Base-by-base conservation (phyloP, 257 asterid species). In the Penstemon barbatus region DNA sequence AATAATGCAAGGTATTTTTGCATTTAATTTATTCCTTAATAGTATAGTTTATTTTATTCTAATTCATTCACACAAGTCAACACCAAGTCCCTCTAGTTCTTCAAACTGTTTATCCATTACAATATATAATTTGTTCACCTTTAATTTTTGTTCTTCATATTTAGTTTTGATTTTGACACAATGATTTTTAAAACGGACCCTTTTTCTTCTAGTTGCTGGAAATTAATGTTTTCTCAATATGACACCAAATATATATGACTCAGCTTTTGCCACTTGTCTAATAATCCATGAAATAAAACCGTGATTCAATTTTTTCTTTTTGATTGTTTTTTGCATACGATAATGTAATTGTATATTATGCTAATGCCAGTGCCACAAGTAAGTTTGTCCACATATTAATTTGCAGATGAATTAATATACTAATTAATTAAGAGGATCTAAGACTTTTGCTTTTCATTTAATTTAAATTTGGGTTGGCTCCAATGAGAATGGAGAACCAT, bases 61-160 rank as follows among this genome's bases (percentile, higher is more conserved):
- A 25, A 25, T 25, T 25, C 33, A 75, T 70, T 69, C 46, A 63
- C 18, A 50, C 65, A 64, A 64, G 79, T 75, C 75, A 75, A 75
- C 72, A 75, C 75, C 68, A 41, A 8, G n/a, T 19, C 25, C 66
- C 55, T 13, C 10, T 57, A 56, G 63, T 67, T 75, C n/a, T 36
- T 63, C 61, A 8, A 43, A 41, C 41, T 48, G 8, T 69, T 12
- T 4, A 46, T 64, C 5, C 4, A 41, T 64, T 46, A 33, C 59
- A 2, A 25, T 25, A 25, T 25, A 36, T 46, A 37, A 48, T 36
- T 37, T 33, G 7, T 63, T 43, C 52, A 0, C 18, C 3, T 11
- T 40, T 40, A 12, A 12, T n/a, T 3, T 1, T 15, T 1, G 49
- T n/a, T 5, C 8, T 7, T n/a, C 36, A 60, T 60, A 39, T 13